These are phyloP conservation scores for Blastosporella zonata DNA, from an alignment of 1,284 basidiomycete genomes.

Conservation along the genomic window DNA sequence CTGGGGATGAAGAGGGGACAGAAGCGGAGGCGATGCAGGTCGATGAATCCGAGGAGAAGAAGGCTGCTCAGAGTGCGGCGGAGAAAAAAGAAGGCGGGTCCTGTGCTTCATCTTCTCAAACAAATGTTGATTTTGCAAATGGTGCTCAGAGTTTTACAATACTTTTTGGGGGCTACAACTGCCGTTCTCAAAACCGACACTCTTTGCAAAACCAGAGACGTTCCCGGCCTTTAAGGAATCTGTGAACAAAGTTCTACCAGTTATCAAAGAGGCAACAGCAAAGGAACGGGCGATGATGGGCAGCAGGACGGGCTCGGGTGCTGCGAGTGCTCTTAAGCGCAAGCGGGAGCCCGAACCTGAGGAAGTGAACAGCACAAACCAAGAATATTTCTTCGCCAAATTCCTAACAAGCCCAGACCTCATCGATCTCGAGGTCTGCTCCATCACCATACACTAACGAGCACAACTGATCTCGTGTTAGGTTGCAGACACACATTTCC, in stretches of 20 bases:
- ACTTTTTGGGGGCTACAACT: conserved; percentile 85
- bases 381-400: conserved; percentile 87
- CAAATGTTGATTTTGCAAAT: neutral
- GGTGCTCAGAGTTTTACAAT: conserved; percentile 69
- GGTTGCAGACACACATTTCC: conserved; percentile 87
- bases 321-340: conserved; percentile 47
- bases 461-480: conserved; percentile 28
- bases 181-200: conserved; percentile 68
- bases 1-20: conserved; percentile 25
- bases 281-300: conserved; percentile 84
- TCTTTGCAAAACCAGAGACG: conserved; percentile 53
- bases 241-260: conserved; percentile 68
- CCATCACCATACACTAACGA: neutral
- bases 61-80: conserved; percentile 27
- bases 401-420: conserved; percentile 85
- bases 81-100: conserved; percentile 64
- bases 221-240: conserved; percentile 66
- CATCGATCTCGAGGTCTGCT: conserved; percentile 76
- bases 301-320: conserved; percentile 44
- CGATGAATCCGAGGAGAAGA: conserved; percentile 37
- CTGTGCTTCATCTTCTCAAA: conserved; percentile 1
- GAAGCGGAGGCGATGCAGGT: conserved; percentile 34
- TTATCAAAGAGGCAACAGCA: conserved; percentile 79
- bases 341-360: conserved; percentile 58
- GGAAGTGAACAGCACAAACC: conserved; percentile 42